These are phyloP conservation scores for Leptographium procerum DNA, from an alignment of 2,329 filamentous ascomycete species.

Conservation along the genomic window DNA sequence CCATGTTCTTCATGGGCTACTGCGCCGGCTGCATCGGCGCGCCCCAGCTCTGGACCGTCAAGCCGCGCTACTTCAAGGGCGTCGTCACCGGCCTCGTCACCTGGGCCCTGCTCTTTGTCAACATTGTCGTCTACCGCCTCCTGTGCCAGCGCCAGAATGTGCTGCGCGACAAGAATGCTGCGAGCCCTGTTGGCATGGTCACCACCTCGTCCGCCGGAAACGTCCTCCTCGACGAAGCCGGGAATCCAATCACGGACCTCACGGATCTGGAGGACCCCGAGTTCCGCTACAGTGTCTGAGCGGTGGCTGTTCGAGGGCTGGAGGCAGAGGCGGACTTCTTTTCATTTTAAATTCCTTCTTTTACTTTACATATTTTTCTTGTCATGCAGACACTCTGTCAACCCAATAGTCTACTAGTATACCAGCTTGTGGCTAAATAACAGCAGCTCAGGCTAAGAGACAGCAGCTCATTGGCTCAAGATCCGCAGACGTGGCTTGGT, in stretches of 20 bases:
- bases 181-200: background rate
- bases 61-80: constrained; percentile 32
- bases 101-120: constrained; percentile 27
- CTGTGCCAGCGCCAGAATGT: constrained; percentile 25
- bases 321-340: no score
- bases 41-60: constrained; percentile 37
- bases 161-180: constrained; percentile 11
- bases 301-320: background rate
- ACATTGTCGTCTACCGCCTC: constrained; percentile 22
- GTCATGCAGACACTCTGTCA: no score
- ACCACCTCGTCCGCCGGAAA: background rate
- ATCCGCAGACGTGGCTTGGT: no score
- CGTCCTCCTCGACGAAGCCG: constrained; percentile 15
- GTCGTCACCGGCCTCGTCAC: constrained; percentile 30
- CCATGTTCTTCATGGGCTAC: constrained; percentile 39
- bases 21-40: constrained; percentile 32
- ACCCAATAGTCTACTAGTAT: no score
- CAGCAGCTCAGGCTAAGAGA: no score
- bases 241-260: constrained; percentile 18
- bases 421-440: no score
- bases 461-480: no score
- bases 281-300: constrained; percentile 22
- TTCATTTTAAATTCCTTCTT: no score
- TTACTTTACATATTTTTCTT: no score
- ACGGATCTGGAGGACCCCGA: constrained; percentile 24